phyloP scores from a whole-genome alignment of 805 yeast genomes.

The Lipomyces yamanashiensis region DNA sequence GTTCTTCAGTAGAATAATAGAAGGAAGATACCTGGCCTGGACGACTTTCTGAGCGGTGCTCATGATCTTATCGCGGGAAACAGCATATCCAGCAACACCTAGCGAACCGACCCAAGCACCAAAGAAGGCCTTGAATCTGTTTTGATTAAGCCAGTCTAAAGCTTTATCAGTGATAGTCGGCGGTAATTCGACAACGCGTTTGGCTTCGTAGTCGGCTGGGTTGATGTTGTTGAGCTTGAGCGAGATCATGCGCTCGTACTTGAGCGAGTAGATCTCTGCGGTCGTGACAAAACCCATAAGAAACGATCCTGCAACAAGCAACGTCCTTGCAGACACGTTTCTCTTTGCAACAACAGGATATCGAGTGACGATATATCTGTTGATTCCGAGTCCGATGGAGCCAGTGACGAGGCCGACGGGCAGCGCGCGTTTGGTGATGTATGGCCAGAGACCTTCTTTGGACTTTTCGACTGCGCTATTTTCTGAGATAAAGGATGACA shows the following conservation, averaged over 20 bases:
- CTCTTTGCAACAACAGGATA: slow-evolving; percentile 17
- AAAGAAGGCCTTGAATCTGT: slow-evolving; percentile 54
- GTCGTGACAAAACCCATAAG: slow-evolving; percentile 32
- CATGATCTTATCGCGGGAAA: slow-evolving; percentile 75
- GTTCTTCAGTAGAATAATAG: neutral
- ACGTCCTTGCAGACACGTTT: slow-evolving; percentile 26
- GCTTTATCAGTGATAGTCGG: slow-evolving; percentile 29
- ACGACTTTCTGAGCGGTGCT: slow-evolving; percentile 79
- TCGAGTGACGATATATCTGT: slow-evolving; percentile 18
- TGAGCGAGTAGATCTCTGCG: slow-evolving; percentile 29
- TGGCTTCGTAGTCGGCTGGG: slow-evolving; percentile 11
- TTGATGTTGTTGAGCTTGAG: slow-evolving; percentile 41
- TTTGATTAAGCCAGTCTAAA: slow-evolving; percentile 21
- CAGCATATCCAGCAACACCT: slow-evolving; percentile 76
- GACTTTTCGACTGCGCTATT: neutral
- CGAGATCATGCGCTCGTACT: slow-evolving; percentile 39
- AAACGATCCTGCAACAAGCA: slow-evolving; percentile 28
- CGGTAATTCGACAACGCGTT: slow-evolving; percentile 17
- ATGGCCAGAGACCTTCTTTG: slow-evolving; percentile 31
- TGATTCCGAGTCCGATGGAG: slow-evolving; percentile 21
- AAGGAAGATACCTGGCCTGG: slow-evolving; percentile 58
- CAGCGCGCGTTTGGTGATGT: slow-evolving; percentile 29
- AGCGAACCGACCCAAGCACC: slow-evolving; percentile 80
- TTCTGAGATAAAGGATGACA: neutral
- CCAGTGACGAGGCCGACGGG: slow-evolving; percentile 31